Evolutionary conservation across 345 rosid genomes (phyloP), one percentile per base, ranked within the genome.

Genomic region (Acer negundo): DNA sequence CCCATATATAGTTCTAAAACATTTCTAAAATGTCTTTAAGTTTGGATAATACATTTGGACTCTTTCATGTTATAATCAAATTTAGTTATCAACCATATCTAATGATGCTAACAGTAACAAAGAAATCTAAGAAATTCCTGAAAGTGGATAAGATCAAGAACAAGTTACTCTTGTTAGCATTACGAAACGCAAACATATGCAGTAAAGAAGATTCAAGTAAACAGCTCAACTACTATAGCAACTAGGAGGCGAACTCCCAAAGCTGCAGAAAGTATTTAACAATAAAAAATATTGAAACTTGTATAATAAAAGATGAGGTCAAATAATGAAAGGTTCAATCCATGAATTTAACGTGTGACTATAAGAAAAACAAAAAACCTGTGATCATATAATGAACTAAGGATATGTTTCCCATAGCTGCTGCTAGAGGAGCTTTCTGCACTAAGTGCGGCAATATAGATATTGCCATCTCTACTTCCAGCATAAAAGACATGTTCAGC

Each of bases 401-500:
- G 80, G 77, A 89, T 86, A 80, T 96, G 89, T 78, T 82, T 80
- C 62, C 92, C 92, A 70, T 85, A 79, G 71, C 71, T 84, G 76
- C 79, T 79, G 69, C 47, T 65, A 0, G 88, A 83, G 40, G 84
- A 76, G 76, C 90, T 83, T 78, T 84, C 89, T 47, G 91, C 87
- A 79, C 83, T 80, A 67, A 94, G 85, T 9, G 93, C 93, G 73
- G 89, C 93, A 26, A 96, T 65, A 72, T 94, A 89, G 75, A 94
- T 91, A 69, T 86, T 87, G 28, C 99, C 93, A 83, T 94, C 98
- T 79, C 81, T 84, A 59, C 92, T 72, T 67, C 98, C 99, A 67
- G 97, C 99, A 88, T 90, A 92, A 82, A 96, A 94, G 71, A 91
- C 88, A 79, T 82, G 82, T 79, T 92, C 95, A 22, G 88, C 91